Evolutionary conservation across 345 rosid species (phyloP).

Genomic region (Carallia brachiata): DNA sequence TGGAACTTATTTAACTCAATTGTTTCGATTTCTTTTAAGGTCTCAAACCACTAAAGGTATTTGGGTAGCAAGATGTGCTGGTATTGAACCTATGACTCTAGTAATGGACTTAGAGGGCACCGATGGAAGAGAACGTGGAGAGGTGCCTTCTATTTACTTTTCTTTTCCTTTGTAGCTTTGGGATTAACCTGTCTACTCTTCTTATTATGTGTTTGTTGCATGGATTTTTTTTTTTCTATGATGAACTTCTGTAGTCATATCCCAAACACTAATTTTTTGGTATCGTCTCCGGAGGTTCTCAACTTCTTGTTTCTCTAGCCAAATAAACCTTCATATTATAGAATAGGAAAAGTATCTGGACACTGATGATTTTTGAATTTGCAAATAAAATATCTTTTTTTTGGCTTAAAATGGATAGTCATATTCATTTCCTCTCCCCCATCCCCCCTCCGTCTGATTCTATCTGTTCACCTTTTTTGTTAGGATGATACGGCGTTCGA

Average conservation of each 20-base stretch:
- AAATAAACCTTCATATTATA: not conserved
- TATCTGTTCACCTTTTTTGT: constrained; percentile 5
- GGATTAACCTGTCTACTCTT: not conserved
- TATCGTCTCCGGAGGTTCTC: not conserved
- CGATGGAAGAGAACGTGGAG: constrained; percentile 99
- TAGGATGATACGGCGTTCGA: constrained; percentile 99
- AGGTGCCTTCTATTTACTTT: constrained; percentile 45
- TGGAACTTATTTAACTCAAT: not conserved
- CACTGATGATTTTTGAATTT: no score
- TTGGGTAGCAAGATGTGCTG: constrained; percentile 87
- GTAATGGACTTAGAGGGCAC: constrained; percentile 99
- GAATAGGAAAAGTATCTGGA: not conserved
- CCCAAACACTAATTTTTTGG: not conserved
- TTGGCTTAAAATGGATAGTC: no score
- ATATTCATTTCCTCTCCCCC: not conserved
- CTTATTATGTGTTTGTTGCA: not conserved
- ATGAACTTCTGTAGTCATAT: not conserved
- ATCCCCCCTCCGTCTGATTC: constrained; percentile 1
- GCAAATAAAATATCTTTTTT: no score
- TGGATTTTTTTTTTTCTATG: not conserved
- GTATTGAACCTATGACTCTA: constrained; percentile 88
- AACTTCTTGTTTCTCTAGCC: not conserved
- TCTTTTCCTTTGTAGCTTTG: not conserved
- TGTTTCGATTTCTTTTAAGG: constrained; percentile 40
- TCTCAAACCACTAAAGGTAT: constrained; percentile 99